Base-by-base conservation (phyloP, 78 protist genomes). In the Trichosphaerium sp. region DNA sequence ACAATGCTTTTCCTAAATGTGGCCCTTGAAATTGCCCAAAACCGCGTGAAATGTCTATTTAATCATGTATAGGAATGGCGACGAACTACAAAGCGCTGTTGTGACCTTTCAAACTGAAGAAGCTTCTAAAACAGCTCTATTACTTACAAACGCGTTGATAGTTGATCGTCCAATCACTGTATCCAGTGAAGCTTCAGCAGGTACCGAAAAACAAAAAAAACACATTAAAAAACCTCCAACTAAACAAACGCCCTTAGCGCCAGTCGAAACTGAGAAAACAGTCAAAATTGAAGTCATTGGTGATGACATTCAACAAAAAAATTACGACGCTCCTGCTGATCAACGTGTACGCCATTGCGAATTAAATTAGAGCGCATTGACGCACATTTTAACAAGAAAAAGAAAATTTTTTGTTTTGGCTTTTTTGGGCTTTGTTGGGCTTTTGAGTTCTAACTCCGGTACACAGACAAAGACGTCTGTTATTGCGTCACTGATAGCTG, bases 81-180 rank as follows among this genome's bases (percentile, higher is more conserved):
- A 18, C 51, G 51, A 44, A 15, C 15, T 21, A 15, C 51, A 44
- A 44, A 44, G 18, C 41, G 79, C 80, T 23, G 25, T 71, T n/a
- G 79, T 80, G 25, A 65, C 60, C 21, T 80, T 80, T 65, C 81
- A 71, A 42, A 29, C 78, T 34, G 80, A 71, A 0, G 70, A 75
- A 18, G 80, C 80, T 7, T 80, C 87, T 14, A 80, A 73, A 31
- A 80, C 87, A 23, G 87, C 87, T 0, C 42, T 80, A 29, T 38
- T 80, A 8, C 64, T 80, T 47, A 80, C 82, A 23, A 80, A 80
- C 65, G 87, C 87, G 31, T 57, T 74, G 29, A 68, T 80, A 47
- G 74, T 80, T 7, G 87, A 80, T 56, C 69, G 66, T 34, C 78
- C 71, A 11, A 74, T 80, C 71, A 39, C 38, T 52, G 82, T 80